phyloP scores from a whole-genome alignment of 768 basidiomycete species.

The Mycena vulgaris region DNA sequence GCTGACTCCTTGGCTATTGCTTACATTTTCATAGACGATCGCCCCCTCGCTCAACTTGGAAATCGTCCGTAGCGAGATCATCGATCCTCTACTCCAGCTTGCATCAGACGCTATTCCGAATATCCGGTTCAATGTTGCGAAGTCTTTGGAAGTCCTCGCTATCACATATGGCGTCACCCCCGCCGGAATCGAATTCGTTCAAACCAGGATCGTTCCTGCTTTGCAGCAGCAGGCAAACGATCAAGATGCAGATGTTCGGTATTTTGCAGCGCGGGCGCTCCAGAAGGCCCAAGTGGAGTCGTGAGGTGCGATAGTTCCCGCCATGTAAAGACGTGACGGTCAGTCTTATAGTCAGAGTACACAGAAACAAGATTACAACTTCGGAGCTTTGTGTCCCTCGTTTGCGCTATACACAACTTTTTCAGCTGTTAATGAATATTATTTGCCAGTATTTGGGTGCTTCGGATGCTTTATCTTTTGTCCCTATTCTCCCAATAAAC shows the following conservation, averaged over 20 bases:
- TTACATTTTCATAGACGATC: conserved; percentile 79
- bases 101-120: conserved; percentile 96
- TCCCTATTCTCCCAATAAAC: background rate
- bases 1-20: conserved; percentile 18
- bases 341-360: conserved; percentile 16
- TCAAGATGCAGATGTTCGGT: conserved; percentile 95
- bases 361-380: conserved; percentile 29
- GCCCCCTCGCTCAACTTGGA: conserved; percentile 89
- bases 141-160: conserved; percentile 92
- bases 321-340: conserved; percentile 3
- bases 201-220: conserved; percentile 83
- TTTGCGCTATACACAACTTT: conserved; percentile 27
- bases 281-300: conserved; percentile 61
- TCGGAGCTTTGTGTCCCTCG: conserved; percentile 20
- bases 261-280: conserved; percentile 88
- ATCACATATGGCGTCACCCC: conserved; percentile 71
- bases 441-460: conserved; percentile 27
- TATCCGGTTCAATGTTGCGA: conserved; percentile 99
- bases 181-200: conserved; percentile 84
- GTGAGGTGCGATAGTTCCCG: conserved; percentile 31
- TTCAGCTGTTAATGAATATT: conserved; percentile 36
- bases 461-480: background rate
- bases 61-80: conserved; percentile 87
- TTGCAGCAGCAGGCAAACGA: conserved; percentile 92
- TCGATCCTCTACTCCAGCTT: conserved; percentile 86